These are phyloP conservation scores for Crithidia fasciculata DNA, from an alignment of 208 protist genomes.

Conservation along the genomic window DNA sequence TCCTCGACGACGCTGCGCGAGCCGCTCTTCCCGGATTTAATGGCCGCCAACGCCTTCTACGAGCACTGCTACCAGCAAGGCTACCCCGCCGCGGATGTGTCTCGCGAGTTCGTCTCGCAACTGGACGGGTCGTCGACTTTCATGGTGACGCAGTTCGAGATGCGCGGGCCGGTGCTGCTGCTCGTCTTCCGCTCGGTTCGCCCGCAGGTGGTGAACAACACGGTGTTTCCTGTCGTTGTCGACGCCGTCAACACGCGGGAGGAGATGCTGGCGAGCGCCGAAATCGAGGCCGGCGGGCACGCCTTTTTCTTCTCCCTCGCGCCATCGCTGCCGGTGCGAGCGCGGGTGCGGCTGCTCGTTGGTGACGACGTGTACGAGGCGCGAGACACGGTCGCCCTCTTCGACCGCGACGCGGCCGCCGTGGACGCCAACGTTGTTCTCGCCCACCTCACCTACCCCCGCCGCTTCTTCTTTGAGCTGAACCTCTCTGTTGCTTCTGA, in stretches of 20 bases:
- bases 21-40: slow-evolving; percentile 25
- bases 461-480: slow-evolving; percentile 32
- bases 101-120: slow-evolving; percentile 34
- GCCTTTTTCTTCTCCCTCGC: slow-evolving; percentile 31
- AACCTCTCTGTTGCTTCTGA: slow-evolving; percentile 20
- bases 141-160: slow-evolving; percentile 28
- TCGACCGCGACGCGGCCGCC: slow-evolving; percentile 26
- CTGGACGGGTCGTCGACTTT: slow-evolving; percentile 34
- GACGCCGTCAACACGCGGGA: slow-evolving; percentile 23
- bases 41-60: slow-evolving; percentile 26
- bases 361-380: slow-evolving; percentile 25
- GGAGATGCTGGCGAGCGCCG: slow-evolving; percentile 21
- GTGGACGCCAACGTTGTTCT: slow-evolving; percentile 21
- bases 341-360: slow-evolving; percentile 17
- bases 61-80: slow-evolving; percentile 22
- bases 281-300: slow-evolving; percentile 12
- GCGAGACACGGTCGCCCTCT: slow-evolving; percentile 18
- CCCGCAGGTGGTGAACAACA: slow-evolving; percentile 33
- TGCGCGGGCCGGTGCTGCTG: slow-evolving; percentile 26
- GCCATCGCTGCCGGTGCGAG: slow-evolving; percentile 12
- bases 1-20: slow-evolving; percentile 17
- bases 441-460: slow-evolving; percentile 20
- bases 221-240: slow-evolving; percentile 25
- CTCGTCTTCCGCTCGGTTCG: slow-evolving; percentile 23
- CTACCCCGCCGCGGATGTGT: slow-evolving; percentile 11